These are phyloP conservation scores for Camellia oleifera DNA, from an alignment of 179 eudicot species.

Conservation along the genomic window DNA sequence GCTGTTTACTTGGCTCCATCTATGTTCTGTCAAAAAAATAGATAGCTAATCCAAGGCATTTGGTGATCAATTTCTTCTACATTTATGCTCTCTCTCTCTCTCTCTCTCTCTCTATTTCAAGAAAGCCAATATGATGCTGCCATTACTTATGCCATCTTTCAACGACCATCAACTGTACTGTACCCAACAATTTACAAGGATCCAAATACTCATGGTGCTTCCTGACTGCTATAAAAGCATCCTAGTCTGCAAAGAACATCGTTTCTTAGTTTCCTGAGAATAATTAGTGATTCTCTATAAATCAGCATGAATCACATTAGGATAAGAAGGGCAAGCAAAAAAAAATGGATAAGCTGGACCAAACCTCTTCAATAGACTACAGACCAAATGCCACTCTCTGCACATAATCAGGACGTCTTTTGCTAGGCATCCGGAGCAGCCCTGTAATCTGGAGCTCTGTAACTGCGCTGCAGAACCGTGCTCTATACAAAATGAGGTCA, in stretches of 20 bases:
- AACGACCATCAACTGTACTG: not conserved
- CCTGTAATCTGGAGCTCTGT: constrained; percentile 88
- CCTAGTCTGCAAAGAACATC: not conserved
- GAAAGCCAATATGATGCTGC: not conserved
- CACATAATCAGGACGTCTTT: constrained; percentile 90
- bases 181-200: not conserved
- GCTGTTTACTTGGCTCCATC: not conserved
- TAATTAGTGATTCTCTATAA: not conserved
- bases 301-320: not conserved
- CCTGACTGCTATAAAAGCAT: not conserved
- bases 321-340: not conserved
- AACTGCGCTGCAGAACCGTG: constrained; percentile 81
- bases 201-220: not conserved
- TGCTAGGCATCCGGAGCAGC: constrained; percentile 85
- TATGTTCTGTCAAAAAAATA: not conserved
- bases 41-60: no score
- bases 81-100: not conserved
- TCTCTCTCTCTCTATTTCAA: not conserved
- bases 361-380: constrained; percentile 17
- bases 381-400: constrained; percentile 86
- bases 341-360: not conserved
- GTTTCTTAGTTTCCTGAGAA: not conserved
- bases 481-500: constrained; percentile 52
- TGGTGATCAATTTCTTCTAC: not conserved
- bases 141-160: not conserved